These are phyloP conservation scores for Arachis monticola DNA, from an alignment of 331 rosid species.

Conservation along the genomic window DNA sequence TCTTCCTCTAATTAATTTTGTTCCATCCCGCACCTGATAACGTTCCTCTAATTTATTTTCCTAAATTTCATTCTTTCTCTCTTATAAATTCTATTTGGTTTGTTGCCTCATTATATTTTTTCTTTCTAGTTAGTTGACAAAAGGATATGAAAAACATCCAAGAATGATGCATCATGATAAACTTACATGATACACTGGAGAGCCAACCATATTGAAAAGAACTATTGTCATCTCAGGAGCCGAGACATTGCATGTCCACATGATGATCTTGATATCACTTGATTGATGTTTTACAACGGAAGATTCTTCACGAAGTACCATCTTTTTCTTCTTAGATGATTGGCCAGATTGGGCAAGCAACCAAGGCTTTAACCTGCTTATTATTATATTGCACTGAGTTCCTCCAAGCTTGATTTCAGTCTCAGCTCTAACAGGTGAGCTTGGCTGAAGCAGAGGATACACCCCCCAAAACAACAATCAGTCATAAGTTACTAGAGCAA, in stretches of 20 bases:
- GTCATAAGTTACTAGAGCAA: constrained; percentile 29
- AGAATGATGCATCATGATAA: constrained; percentile 22
- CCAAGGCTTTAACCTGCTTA: constrained; percentile 88
- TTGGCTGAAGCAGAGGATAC: constrained; percentile 62
- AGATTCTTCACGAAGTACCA: constrained; percentile 72
- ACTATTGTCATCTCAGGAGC: constrained; percentile 98
- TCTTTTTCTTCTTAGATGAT: constrained; percentile 65
- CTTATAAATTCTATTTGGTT: neutral
- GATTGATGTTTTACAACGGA: constrained; percentile 62
- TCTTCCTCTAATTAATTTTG: neutral
- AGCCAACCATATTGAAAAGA: constrained; percentile 71
- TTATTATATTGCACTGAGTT: constrained; percentile 83
- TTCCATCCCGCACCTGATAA: neutral
- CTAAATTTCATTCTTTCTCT: neutral
- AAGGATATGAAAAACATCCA: neutral
- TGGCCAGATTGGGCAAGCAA: constrained; percentile 53
- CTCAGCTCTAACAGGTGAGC: constrained; percentile 83
- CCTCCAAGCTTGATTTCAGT: constrained; percentile 94
- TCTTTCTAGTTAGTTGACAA: neutral
- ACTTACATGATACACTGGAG: constrained; percentile 89
- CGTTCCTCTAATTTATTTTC: neutral
- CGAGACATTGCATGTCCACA: constrained; percentile 97
- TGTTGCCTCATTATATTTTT: neutral
- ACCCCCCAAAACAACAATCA: constrained; percentile 33
- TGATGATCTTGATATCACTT: constrained; percentile 66